These are phyloP conservation scores for Globisporangium apiculatum DNA, from an alignment of 352 stramenopile genomes.

Conservation along the genomic window DNA sequence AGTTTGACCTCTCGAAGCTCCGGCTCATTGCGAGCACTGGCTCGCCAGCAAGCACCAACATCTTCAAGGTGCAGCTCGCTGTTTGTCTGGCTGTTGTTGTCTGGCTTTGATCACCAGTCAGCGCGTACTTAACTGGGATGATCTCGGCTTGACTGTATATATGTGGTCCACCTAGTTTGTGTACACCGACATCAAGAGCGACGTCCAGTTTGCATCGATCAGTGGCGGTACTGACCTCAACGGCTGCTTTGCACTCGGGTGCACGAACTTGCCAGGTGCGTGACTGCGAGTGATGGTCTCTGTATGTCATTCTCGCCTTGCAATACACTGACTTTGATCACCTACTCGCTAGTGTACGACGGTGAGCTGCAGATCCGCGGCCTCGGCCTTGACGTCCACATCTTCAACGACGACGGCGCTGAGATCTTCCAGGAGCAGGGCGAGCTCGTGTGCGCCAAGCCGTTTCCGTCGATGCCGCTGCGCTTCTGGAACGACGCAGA, in stretches of 20 bases:
- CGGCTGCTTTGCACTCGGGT: conserved; percentile 69
- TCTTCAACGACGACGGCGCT: conserved; percentile 58
- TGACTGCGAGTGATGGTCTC: not conserved
- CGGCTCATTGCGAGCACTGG: conserved; percentile 64
- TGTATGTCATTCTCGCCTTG: not conserved
- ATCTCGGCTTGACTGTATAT: no score
- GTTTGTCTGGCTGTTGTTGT: not conserved
- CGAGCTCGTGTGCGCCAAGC: conserved; percentile 63
- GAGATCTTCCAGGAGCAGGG: conserved; percentile 40
- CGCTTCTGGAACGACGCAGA: conserved; percentile 74
- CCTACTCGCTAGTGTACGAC: conserved; percentile 33
- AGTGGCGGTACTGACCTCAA: conserved; percentile 82
- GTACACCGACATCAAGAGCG: conserved; percentile 62
- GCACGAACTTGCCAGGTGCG: conserved; percentile 60
- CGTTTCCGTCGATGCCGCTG: conserved; percentile 82
- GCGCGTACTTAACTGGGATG: no score
- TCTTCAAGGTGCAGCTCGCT: conserved; percentile 40
- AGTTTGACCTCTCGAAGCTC: conserved; percentile 63
- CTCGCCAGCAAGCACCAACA: conserved; percentile 67
- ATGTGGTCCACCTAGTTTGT: conserved; percentile 32
- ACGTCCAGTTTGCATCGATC: conserved; percentile 79
- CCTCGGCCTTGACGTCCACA: conserved; percentile 72
- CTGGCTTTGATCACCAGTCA: no score
- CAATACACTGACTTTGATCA: no score
- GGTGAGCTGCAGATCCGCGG: conserved; percentile 77